A percentile compares a stretch with the other conserved stretches of the same genome.
Evolutionary conservation across 2,329 filamentous ascomycete species (phyloP).

Genomic region (Lachnellula arida): DNA sequence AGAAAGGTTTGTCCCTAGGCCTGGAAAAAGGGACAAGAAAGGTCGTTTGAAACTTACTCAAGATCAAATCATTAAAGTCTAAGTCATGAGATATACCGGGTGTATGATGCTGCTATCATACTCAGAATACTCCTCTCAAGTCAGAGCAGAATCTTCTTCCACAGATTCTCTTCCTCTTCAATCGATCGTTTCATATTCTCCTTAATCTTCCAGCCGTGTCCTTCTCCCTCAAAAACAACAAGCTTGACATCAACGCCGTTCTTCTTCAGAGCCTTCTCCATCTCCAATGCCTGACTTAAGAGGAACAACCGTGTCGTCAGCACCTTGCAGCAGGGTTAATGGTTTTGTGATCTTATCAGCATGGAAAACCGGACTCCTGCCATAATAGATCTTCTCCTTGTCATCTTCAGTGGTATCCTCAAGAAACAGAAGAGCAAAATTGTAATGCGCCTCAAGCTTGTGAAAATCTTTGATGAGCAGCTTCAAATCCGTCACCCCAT

Average conservation of each 20-base stretch:
- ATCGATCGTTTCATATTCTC: conserved; percentile 38
- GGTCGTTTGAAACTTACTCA: no score
- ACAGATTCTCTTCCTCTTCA: conserved; percentile 45
- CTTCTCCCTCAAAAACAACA: conserved; percentile 45
- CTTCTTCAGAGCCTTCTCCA: conserved; percentile 42
- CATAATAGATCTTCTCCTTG: conserved; percentile 38
- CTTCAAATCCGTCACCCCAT: conserved; percentile 48
- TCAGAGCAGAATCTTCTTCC: conserved; percentile 26
- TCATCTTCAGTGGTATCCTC: conserved; percentile 35
- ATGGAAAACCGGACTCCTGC: conserved; percentile 46
- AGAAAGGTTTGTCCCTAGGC: no score
- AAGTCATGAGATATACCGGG: no score
- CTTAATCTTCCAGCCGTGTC: conserved; percentile 44
- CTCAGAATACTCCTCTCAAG: not conserved
- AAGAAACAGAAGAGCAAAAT: conserved; percentile 40
- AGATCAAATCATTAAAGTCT: no score
- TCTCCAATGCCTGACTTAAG: conserved; percentile 50
- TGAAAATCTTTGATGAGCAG: conserved; percentile 45
- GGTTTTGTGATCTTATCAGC: conserved; percentile 45
- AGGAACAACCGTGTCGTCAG: conserved; percentile 53
- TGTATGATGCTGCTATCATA: no score
- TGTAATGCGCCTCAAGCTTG: conserved; percentile 52
- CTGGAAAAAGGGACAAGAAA: no score
- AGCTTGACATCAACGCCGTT: conserved; percentile 42
- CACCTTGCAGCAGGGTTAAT: conserved; percentile 53